Percentiles rank a stretch among this genome's conserved stretches.
Conservation (phyloP, 176 grass and related monocot species). For the Carex kokanica region DNA sequence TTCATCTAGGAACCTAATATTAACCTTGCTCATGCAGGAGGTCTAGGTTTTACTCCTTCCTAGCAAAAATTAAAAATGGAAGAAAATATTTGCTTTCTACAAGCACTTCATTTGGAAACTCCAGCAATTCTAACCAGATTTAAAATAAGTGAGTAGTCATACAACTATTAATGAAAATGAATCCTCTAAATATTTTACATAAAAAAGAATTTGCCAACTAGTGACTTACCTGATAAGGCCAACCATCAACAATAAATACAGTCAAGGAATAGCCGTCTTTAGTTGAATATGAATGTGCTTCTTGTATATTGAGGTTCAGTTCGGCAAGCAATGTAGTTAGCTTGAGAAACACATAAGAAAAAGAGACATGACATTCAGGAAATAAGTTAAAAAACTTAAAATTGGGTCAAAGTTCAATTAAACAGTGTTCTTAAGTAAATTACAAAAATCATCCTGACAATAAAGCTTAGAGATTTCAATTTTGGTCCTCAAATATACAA, state of each 20-base stretch:
- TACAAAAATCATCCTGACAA: neutral
- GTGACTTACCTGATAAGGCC: constrained; percentile 22
- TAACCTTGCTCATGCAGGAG: neutral
- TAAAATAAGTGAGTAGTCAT: neutral
- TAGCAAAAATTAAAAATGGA: neutral
- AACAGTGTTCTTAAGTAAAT: neutral
- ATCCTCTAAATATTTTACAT: neutral
- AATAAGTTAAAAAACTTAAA: neutral
- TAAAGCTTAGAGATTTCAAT: neutral
- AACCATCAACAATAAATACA: constrained; percentile 19
- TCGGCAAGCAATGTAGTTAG: constrained; percentile 23
- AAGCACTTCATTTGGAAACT: neutral
- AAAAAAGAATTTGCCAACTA: neutral
- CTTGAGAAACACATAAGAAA: constrained; percentile 17
- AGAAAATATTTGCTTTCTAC: neutral
- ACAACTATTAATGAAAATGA: neutral
- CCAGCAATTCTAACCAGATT: neutral
- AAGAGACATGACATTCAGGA: neutral
- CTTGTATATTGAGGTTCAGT: constrained; percentile 29
- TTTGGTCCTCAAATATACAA: neutral
- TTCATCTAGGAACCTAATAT: neutral
- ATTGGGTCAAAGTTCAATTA: neutral
- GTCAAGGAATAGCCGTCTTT: constrained; percentile 13
- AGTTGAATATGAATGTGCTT: constrained; percentile 31
- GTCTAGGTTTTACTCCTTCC: neutral